phyloP scores from a whole-genome alignment of 2,329 filamentous ascomycete species.

The Alternaria longipes region DNA sequence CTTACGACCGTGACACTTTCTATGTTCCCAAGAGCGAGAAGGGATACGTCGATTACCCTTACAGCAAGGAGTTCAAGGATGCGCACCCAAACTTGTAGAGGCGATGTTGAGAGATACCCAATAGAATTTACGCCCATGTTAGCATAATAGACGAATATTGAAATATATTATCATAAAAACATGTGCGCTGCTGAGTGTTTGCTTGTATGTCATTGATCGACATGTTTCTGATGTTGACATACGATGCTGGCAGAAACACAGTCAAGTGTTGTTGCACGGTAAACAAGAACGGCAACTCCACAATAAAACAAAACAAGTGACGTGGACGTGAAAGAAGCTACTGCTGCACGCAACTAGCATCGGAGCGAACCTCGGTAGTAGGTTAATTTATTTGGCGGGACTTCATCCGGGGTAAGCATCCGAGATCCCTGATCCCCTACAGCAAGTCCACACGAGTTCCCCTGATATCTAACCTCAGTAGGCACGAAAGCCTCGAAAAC shows the following conservation, averaged over 20 bases:
- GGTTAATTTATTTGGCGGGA: slow-evolving; percentile 9
- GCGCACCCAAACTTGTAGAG: slow-evolving; percentile 4
- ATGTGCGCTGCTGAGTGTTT: background rate
- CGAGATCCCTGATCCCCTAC: slow-evolving; percentile 1
- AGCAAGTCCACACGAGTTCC: background rate
- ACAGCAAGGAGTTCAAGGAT: slow-evolving; percentile 32
- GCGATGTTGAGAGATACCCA: background rate
- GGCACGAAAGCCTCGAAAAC: background rate
- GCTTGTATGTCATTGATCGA: background rate
- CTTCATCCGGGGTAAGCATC: slow-evolving; percentile 1
- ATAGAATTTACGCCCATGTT: background rate
- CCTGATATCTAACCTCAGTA: background rate
- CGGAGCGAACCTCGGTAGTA: slow-evolving; percentile 8
- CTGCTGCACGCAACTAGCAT: background rate
- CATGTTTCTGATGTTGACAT: background rate
- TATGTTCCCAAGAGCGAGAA: slow-evolving; percentile 50
- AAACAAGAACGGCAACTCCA: background rate
- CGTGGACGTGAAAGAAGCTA: background rate
- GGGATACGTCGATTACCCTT: slow-evolving; percentile 55
- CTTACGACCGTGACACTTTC: slow-evolving; percentile 58
- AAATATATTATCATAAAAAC: background rate
- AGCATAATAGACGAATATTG: background rate
- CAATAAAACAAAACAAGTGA: background rate
- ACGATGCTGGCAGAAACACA: background rate
- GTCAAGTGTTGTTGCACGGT: background rate